phyloP scores from a whole-genome alignment of 129 eudicot genomes.

The Erigeron canadensis region DNA sequence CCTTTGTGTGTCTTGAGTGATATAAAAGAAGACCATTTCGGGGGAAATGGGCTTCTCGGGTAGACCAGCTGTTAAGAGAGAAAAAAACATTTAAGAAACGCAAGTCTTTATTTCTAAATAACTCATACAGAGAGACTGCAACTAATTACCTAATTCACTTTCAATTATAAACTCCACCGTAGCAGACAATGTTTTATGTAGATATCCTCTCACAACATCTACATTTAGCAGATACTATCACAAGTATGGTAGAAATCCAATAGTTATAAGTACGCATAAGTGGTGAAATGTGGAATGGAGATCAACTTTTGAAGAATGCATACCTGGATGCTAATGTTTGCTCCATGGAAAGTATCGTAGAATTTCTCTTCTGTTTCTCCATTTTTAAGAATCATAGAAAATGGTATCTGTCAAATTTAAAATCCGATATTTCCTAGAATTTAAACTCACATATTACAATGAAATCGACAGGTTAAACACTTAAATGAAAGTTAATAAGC shows the following conservation, averaged over 20 bases:
- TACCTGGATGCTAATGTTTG: conserved; percentile 76
- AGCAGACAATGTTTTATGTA: conserved; percentile 68
- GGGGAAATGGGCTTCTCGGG: conserved; percentile 63
- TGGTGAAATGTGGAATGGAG: conserved; percentile 1
- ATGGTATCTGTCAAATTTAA: conserved; percentile 58
- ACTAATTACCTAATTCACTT: conserved; percentile 54
- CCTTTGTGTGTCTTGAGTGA: conserved; percentile 85
- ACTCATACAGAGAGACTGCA: conserved; percentile 5
- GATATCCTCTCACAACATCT: conserved; percentile 66
- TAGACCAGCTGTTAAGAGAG: conserved; percentile 44
- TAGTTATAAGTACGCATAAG: conserved; percentile 8
- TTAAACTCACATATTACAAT: not conserved
- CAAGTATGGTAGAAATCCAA: conserved; percentile 32
- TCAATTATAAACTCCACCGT: conserved; percentile 72
- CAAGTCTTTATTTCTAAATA: conserved; percentile 6
- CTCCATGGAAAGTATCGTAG: conserved; percentile 58
- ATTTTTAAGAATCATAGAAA: conserved; percentile 55
- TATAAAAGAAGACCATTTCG: conserved; percentile 76
- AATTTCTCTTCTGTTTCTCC: conserved; percentile 50
- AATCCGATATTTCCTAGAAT: not conserved
- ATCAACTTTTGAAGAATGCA: conserved; percentile 2
- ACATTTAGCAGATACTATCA: conserved; percentile 63
- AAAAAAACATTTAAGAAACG: not conserved
- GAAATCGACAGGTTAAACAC: not conserved
- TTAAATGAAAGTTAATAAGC: no score